These are phyloP conservation scores for Trebouxia sp. DNA, from an alignment of 139 green algal genomes.

Conservation along the genomic window DNA sequence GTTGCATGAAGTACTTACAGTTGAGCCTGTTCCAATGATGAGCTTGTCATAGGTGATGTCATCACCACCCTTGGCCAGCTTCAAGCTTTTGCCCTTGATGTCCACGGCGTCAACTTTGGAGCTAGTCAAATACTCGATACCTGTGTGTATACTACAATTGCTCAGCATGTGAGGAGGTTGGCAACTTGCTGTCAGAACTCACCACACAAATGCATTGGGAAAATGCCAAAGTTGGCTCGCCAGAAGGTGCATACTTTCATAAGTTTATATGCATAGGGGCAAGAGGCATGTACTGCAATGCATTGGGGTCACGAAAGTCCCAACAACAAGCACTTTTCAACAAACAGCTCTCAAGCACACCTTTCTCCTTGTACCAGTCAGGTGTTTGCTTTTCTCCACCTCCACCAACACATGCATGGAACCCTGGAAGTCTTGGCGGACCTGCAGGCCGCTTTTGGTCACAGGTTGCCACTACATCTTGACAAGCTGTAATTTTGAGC, in stretches of 20 bases:
- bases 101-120: slow-evolving; percentile 62
- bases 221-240: too few species aligned
- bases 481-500: background rate
- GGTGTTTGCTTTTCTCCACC: slow-evolving; percentile 77
- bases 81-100: slow-evolving; percentile 60
- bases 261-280: too few species aligned
- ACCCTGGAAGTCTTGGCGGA: slow-evolving; percentile 84
- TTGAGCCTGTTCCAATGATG: slow-evolving; percentile 83
- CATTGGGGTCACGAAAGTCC: too few species aligned
- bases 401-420: slow-evolving; percentile 92
- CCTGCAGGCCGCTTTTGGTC: slow-evolving; percentile 34
- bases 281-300: too few species aligned
- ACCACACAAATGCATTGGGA: too few species aligned
- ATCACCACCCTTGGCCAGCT: slow-evolving; percentile 54
- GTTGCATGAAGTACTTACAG: slow-evolving; percentile 52
- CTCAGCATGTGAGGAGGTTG: background rate
- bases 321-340: too few species aligned
- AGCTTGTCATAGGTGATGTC: slow-evolving; percentile 80
- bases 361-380: slow-evolving; percentile 83
- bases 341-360: too few species aligned
- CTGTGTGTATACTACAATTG: slow-evolving; percentile 37
- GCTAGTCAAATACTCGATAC: slow-evolving; percentile 70
- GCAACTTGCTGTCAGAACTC: too few species aligned
- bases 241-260: too few species aligned
- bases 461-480: too few species aligned